phyloP scores from a whole-genome alignment of 2,329 filamentous ascomycete genomes.

The Albifimbria verrucaria region DNA sequence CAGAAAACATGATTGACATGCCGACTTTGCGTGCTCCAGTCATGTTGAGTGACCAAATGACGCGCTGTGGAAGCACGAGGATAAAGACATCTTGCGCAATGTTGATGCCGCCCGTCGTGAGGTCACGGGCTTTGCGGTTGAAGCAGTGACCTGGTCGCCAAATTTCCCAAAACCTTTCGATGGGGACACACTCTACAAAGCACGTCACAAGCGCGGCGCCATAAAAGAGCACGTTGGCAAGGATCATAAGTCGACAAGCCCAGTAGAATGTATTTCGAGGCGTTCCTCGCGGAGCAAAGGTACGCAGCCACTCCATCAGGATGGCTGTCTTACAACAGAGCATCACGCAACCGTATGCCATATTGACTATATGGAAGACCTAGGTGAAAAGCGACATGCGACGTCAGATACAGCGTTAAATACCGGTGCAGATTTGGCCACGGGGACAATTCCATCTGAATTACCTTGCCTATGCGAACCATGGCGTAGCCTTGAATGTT shows the following conservation, averaged over 20 bases:
- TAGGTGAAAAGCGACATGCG: too few relatives aligned
- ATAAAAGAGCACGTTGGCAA: neutral
- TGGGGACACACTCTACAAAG: neutral
- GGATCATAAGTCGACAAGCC: neutral
- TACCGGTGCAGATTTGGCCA: too few relatives aligned
- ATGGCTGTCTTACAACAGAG: neutral
- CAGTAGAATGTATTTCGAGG: neutral
- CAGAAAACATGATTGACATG: slow-evolving; percentile 4
- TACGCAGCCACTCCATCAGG: neutral
- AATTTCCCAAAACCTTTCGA: neutral
- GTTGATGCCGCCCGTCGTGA: neutral
- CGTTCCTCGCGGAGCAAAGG: neutral
- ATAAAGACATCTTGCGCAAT: neutral
- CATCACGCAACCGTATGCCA: neutral
- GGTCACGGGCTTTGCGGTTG: neutral
- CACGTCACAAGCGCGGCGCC: neutral
- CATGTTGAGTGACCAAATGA: slow-evolving; percentile 6
- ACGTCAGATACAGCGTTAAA: too few relatives aligned
- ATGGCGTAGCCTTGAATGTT: too few relatives aligned
- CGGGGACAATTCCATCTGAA: too few relatives aligned
- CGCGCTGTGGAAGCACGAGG: slow-evolving; percentile 4
- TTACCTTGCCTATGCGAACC: too few relatives aligned
- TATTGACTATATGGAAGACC: neutral
- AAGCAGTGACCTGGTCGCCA: neutral
- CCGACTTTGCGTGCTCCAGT: neutral